Evolutionary conservation across 1,284 basidiomycete genomes (phyloP).

Genomic region (Boletus smithii): DNA sequence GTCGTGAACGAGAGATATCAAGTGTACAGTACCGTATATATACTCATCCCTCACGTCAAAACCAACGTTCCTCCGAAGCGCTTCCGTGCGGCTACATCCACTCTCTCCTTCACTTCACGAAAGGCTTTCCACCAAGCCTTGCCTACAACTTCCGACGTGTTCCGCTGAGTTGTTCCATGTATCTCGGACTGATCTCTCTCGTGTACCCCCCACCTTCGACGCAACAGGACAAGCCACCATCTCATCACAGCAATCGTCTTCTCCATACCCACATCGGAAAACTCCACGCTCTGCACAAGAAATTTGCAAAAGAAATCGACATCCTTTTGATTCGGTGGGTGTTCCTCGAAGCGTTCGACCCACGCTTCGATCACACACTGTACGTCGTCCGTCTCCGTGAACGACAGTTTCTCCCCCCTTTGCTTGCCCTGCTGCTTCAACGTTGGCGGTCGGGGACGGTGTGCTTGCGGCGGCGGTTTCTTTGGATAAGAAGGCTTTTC

Average conservation of each 20-base stretch:
- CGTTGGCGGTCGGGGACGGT: constrained; percentile 43
- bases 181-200: constrained; percentile 42
- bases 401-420: constrained; percentile 51
- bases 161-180: constrained; percentile 30
- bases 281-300: constrained; percentile 62
- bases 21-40: constrained; percentile 1
- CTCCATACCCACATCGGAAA: constrained; percentile 62
- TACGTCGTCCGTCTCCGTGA: constrained; percentile 64
- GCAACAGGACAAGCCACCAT: constrained; percentile 74
- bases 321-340: constrained; percentile 65
- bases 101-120: constrained; percentile 55
- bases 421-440: constrained; percentile 53
- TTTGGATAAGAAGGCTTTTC: constrained; percentile 22
- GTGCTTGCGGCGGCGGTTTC: constrained; percentile 52
- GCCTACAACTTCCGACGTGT: constrained; percentile 44
- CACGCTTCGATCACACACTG: constrained; percentile 67
- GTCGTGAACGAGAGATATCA: not conserved
- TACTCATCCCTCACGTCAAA: constrained; percentile 22
- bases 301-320: constrained; percentile 69
- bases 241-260: constrained; percentile 65
- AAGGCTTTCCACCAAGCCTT: constrained; percentile 77
- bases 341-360: constrained; percentile 59
- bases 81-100: constrained; percentile 57
- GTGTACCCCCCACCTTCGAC: constrained; percentile 52
- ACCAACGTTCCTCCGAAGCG: constrained; percentile 66